Conservation (phyloP, 202 grass and related monocot species). For the Sporobolus alterniflorus region DNA sequence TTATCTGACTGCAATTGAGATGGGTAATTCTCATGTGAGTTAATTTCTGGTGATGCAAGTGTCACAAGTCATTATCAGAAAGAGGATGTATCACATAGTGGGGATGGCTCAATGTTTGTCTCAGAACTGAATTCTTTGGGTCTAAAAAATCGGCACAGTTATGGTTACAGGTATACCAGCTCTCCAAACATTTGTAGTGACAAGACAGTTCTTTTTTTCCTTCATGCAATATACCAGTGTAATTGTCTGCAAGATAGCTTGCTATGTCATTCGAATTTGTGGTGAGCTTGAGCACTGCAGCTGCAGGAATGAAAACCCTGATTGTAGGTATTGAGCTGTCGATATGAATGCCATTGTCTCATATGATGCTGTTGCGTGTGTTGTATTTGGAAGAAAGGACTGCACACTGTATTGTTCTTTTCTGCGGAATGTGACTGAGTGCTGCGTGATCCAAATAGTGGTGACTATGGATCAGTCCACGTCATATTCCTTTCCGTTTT, state of each 20-base stretch:
- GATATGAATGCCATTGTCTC: not conserved
- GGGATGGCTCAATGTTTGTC: constrained; percentile 11
- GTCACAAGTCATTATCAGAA: not conserved
- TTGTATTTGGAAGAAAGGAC: not conserved
- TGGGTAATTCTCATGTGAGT: not conserved
- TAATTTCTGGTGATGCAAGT: constrained; percentile 44
- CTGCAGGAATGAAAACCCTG: not conserved
- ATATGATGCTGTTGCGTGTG: not conserved
- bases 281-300: no score
- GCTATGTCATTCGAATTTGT: not conserved
- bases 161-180: constrained; percentile 41
- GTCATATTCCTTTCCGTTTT: no score
- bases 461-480: not conserved
- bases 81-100: not conserved
- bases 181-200: constrained; percentile 13
- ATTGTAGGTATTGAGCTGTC: not conserved
- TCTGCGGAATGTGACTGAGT: not conserved
- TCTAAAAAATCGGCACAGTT: constrained; percentile 23
- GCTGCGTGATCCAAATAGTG: not conserved
- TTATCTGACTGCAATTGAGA: constrained; percentile 4
- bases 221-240: constrained; percentile 13
- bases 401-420: not conserved
- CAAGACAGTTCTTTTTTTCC: not conserved
- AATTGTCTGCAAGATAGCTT: not conserved
- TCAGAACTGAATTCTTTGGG: not conserved